Evolutionary conservation across 768 basidiomycete genomes (phyloP).

Genomic region (Termitomyces sp.): DNA sequence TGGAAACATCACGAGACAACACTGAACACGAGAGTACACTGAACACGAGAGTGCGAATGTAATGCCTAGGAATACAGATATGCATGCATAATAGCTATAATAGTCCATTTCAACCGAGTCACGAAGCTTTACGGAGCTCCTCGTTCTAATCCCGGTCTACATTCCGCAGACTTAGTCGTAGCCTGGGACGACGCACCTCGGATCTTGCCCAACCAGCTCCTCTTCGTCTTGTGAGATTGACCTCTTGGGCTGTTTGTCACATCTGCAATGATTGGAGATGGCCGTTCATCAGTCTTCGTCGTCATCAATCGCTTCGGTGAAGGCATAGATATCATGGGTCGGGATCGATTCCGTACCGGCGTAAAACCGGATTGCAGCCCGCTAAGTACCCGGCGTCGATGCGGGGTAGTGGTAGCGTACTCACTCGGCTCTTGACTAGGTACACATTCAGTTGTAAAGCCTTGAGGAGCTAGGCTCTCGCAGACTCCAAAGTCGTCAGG

Average conservation of each 20-base stretch:
- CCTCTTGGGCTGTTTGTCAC: conserved; percentile 63
- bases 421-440: conserved; percentile 31
- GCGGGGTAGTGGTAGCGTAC: conserved; percentile 40
- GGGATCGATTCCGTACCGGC: conserved; percentile 51
- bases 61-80: conserved; percentile 26
- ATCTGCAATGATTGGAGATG: conserved; percentile 42
- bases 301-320: conserved; percentile 44
- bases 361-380: conserved; percentile 66
- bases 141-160: conserved; percentile 14
- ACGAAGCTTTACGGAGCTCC: conserved; percentile 9
- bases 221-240: conserved; percentile 43
- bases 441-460: conserved; percentile 51
- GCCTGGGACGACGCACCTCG: conserved; percentile 37
- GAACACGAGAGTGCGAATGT: neutral
- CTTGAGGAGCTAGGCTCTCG: conserved; percentile 55
- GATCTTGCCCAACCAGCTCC: conserved; percentile 71
- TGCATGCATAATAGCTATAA: conserved; percentile 14
- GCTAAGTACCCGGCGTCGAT: conserved; percentile 53
- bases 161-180: conserved; percentile 13
- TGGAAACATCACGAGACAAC: neutral
- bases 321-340: conserved; percentile 31
- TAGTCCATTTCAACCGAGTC: conserved; percentile 13
- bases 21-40: too few species aligned
- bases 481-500: conserved; percentile 71
- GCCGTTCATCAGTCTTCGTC: conserved; percentile 18